Percentiles rank a stretch among this genome's conserved stretches.
phyloP scores from a whole-genome alignment of 2,329 filamentous ascomycete genomes.

The Beauveria sp. region DNA sequence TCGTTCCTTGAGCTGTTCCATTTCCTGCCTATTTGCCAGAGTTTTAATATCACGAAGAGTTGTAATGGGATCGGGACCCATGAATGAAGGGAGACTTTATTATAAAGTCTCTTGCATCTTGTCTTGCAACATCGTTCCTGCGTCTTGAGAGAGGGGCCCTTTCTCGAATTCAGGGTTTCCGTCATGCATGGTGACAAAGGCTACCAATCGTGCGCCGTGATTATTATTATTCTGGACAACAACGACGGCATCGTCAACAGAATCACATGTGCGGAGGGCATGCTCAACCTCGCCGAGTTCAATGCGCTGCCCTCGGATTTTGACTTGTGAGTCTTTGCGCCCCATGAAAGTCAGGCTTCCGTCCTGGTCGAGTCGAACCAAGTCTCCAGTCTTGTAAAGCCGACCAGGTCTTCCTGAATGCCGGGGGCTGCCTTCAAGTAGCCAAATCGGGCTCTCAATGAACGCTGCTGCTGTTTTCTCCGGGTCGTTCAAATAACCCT shows the following conservation, averaged over 20 bases:
- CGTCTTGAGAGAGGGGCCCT: neutral
- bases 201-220: neutral
- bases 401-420: neutral
- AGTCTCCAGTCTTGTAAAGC: neutral
- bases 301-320: neutral
- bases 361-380: neutral
- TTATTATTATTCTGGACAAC: neutral
- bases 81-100: neutral
- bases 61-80: neutral
- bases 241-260: neutral
- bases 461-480: constrained; percentile 26
- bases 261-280: neutral
- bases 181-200: neutral
- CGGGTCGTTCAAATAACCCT: constrained; percentile 33
- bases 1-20: neutral
- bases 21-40: neutral
- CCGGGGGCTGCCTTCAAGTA: neutral
- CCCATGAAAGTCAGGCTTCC: neutral
- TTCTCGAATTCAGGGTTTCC: neutral
- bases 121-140: neutral
- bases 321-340: neutral
- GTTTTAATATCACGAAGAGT: neutral
- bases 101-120: neutral
- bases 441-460: constrained; percentile 16
- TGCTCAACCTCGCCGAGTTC: neutral